phyloP scores from a whole-genome alignment of 257 asterid species.

The Handroanthus guayacan region DNA sequence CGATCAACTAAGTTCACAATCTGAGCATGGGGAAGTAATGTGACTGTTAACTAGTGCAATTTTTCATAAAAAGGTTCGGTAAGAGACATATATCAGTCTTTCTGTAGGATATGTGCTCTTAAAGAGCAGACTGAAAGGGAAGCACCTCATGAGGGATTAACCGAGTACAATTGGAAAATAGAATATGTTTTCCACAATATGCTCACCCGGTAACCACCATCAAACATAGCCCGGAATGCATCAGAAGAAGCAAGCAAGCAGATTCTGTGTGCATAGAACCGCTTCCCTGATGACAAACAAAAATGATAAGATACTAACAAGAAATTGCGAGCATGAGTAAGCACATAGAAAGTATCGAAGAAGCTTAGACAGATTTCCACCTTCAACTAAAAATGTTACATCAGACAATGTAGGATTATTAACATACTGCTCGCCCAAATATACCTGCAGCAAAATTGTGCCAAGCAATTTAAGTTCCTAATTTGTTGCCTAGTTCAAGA shows the following conservation, averaged over 20 bases:
- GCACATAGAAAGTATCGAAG: conserved; percentile 27
- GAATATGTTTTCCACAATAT: not conserved
- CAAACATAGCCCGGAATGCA: conserved; percentile 98
- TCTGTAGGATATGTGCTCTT: not conserved
- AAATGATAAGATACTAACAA: conserved; percentile 18
- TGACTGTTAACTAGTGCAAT: not conserved
- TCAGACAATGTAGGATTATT: conserved; percentile 89
- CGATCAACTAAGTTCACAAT: not conserved
- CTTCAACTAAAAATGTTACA: conserved; percentile 96
- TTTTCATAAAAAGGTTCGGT: not conserved
- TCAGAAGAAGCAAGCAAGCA: conserved; percentile 97
- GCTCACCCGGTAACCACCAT: conserved; percentile 98
- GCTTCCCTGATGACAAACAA: conserved; percentile 53
- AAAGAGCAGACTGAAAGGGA: not conserved
- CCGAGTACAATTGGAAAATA: conserved; percentile 16
- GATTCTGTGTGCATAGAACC: conserved; percentile 95
- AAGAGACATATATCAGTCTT: not conserved
- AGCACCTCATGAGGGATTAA: not conserved
- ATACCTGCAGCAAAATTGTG: conserved; percentile 69
- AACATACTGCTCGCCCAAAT: conserved; percentile 94
- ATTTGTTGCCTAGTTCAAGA: not conserved
- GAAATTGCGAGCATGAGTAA: conserved; percentile 22
- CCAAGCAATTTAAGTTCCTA: not conserved
- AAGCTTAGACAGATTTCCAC: conserved; percentile 47
- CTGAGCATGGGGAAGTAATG: not conserved